Evolutionary conservation across 495 filamentous ascomycete genomes (phyloP).

Genomic region (Aspergillus taichungensis): DNA sequence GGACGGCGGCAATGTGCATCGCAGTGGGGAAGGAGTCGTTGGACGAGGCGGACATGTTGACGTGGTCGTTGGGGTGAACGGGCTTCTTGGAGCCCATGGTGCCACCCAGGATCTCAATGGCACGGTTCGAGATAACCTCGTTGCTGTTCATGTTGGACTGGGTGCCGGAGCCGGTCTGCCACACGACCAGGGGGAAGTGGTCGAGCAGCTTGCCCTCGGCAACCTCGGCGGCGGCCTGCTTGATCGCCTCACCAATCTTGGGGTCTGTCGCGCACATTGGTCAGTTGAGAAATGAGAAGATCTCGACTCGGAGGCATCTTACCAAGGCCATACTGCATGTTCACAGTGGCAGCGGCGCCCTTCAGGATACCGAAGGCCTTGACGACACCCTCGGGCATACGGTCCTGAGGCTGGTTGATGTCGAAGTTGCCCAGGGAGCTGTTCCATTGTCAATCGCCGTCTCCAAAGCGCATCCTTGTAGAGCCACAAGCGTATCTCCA

Average conservation of each 20-base stretch:
- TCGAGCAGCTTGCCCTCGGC: conserved; percentile 88
- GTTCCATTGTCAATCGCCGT: conserved; percentile 1
- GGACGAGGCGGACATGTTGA: conserved; percentile 97
- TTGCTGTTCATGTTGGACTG: conserved; percentile 99
- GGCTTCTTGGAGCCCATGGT: conserved; percentile 94
- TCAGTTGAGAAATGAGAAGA: too few relatives aligned
- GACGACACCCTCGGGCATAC: conserved; percentile 90
- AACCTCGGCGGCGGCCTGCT: conserved; percentile 90
- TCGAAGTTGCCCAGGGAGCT: conserved; percentile 91
- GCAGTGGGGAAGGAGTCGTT: conserved; percentile 99
- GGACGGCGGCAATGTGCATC: conserved; percentile 96
- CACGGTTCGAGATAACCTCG: conserved; percentile 98
- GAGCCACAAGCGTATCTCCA: background rate
- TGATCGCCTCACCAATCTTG: conserved; percentile 84
- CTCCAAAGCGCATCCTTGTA: conserved; percentile 8
- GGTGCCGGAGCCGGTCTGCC: conserved; percentile 97
- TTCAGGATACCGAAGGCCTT: conserved; percentile 95
- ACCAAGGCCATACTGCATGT: conserved; percentile 94
- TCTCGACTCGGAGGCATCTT: conserved; percentile 34
- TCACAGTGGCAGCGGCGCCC: conserved; percentile 91
- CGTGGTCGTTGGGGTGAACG: conserved; percentile 98
- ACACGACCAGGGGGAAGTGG: conserved; percentile 98
- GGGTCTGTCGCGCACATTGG: conserved; percentile 46
- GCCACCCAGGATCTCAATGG: conserved; percentile 95
- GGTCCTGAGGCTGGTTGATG: conserved; percentile 98